These are phyloP conservation scores for Nakaseomyces uthaithaninus DNA, from an alignment of 1,139 yeast species.

Conservation along the genomic window DNA sequence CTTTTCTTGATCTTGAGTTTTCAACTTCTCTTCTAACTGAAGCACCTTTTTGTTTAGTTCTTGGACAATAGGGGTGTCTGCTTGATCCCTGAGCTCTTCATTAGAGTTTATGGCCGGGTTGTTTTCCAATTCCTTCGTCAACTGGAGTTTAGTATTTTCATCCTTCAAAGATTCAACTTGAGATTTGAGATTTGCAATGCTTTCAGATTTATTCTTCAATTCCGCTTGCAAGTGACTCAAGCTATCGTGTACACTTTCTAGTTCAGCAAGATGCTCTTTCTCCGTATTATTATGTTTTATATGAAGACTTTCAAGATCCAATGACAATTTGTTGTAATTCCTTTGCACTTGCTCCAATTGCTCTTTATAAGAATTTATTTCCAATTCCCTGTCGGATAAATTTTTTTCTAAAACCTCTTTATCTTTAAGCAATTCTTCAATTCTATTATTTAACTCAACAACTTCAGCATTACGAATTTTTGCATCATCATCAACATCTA, in stretches of 20 bases:
- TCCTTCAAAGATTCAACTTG: slow-evolving; percentile 18
- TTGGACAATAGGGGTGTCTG: not conserved
- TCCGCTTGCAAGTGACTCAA: slow-evolving; percentile 30
- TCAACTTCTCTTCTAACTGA: slow-evolving; percentile 25
- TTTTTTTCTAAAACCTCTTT: slow-evolving; percentile 19
- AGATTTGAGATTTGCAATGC: slow-evolving; percentile 20
- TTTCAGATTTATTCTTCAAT: slow-evolving; percentile 26
- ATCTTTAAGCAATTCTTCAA: slow-evolving; percentile 18
- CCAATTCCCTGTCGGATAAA: slow-evolving; percentile 16
- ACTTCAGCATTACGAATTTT: slow-evolving; percentile 28
- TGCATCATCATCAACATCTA: slow-evolving; percentile 24
- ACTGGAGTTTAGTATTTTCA: slow-evolving; percentile 5
- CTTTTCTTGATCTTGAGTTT: slow-evolving; percentile 33
- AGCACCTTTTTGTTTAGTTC: slow-evolving; percentile 17
- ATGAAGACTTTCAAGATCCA: slow-evolving; percentile 24
- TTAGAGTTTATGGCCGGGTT: slow-evolving; percentile 6
- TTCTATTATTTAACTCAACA: slow-evolving; percentile 17
- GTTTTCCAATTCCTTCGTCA: not conserved
- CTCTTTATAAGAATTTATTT: slow-evolving; percentile 17
- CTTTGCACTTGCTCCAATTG: slow-evolving; percentile 20
- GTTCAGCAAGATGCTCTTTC: slow-evolving; percentile 32
- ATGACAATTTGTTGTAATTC: slow-evolving; percentile 23
- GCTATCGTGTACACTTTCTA: slow-evolving; percentile 33
- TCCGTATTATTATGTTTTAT: slow-evolving; percentile 26
- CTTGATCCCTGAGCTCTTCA: slow-evolving; percentile 5